Evolutionary conservation across 441 rosid species (phyloP).

Genomic region (Raphanus hybrid): DNA sequence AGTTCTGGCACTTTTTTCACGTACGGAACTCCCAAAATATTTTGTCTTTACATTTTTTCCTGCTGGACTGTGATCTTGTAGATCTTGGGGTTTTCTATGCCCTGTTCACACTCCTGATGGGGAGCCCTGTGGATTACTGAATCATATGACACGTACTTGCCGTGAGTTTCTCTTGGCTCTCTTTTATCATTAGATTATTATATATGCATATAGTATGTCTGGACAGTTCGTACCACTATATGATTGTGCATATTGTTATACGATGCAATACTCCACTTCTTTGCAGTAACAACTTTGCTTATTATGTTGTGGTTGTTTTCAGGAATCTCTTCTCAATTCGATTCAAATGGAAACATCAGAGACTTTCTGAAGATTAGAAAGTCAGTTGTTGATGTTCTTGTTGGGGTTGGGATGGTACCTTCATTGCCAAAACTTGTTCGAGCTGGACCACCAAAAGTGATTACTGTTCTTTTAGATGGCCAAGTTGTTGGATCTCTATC

Average conservation of each 20-base stretch:
- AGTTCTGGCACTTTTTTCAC: constrained; percentile 38
- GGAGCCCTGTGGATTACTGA: constrained; percentile 94
- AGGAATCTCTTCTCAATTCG: constrained; percentile 88
- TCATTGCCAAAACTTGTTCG: constrained; percentile 83
- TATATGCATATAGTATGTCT: background rate
- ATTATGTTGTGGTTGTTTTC: constrained; percentile 37
- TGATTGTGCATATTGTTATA: background rate
- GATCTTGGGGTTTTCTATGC: constrained; percentile 99
- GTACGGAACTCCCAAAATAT: constrained; percentile 3
- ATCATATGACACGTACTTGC: constrained; percentile 87
- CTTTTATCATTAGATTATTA: background rate
- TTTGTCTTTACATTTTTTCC: constrained; percentile 14
- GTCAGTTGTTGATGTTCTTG: constrained; percentile 69
- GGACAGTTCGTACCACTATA: background rate
- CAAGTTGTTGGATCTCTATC: constrained; percentile 78
- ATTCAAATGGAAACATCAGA: constrained; percentile 75
- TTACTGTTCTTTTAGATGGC: constrained; percentile 92
- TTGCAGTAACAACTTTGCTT: constrained; percentile 17
- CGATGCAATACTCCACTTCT: background rate
- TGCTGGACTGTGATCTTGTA: constrained; percentile 42
- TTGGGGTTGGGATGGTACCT: constrained; percentile 81
- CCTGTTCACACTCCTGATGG: constrained; percentile 99
- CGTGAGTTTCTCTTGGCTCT: constrained; percentile 60
- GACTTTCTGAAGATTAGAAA: constrained; percentile 73
- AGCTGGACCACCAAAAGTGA: constrained; percentile 86